These are phyloP conservation scores for Pleurotus tuber-regium DNA, from an alignment of 768 basidiomycete species.

Conservation along the genomic window DNA sequence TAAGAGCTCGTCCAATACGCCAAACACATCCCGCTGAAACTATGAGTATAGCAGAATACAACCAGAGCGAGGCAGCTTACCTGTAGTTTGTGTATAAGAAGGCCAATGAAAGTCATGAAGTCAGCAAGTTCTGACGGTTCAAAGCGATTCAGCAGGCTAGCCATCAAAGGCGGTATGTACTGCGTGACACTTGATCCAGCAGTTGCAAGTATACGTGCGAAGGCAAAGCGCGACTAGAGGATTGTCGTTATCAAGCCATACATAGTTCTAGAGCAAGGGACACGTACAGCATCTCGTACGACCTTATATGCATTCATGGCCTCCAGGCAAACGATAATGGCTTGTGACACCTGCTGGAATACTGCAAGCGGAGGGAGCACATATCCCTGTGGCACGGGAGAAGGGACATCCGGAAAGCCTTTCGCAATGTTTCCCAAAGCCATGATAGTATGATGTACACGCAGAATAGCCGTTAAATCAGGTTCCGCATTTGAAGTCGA, in stretches of 20 bases:
- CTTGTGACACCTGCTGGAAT: conserved; percentile 84
- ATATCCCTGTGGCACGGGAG: conserved; percentile 61
- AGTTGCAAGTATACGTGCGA: conserved; percentile 88
- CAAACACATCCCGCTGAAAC: conserved; percentile 74
- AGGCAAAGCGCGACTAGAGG: conserved; percentile 83
- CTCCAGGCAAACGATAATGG: conserved; percentile 82
- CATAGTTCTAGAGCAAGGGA: neutral
- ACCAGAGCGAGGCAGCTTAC: conserved; percentile 35
- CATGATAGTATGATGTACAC: conserved; percentile 91
- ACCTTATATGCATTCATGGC: conserved; percentile 84
- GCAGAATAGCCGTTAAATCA: conserved; percentile 77
- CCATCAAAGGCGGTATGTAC: conserved; percentile 87
- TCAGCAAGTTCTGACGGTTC: conserved; percentile 92
- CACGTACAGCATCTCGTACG: conserved; percentile 87
- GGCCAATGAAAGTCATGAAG: conserved; percentile 92
- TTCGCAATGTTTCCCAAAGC: conserved; percentile 93
- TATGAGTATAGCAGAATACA: neutral
- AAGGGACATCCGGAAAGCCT: conserved; percentile 92
- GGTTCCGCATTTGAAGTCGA: conserved; percentile 60
- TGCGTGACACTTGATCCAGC: conserved; percentile 85
- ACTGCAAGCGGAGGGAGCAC: conserved; percentile 71
- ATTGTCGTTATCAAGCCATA: neutral
- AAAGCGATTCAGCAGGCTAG: conserved; percentile 86
- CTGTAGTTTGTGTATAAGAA: conserved; percentile 89
- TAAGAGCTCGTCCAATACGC: conserved; percentile 87